phyloP scores from a whole-genome alignment of 345 rosid genomes.

The Linum tenue region DNA sequence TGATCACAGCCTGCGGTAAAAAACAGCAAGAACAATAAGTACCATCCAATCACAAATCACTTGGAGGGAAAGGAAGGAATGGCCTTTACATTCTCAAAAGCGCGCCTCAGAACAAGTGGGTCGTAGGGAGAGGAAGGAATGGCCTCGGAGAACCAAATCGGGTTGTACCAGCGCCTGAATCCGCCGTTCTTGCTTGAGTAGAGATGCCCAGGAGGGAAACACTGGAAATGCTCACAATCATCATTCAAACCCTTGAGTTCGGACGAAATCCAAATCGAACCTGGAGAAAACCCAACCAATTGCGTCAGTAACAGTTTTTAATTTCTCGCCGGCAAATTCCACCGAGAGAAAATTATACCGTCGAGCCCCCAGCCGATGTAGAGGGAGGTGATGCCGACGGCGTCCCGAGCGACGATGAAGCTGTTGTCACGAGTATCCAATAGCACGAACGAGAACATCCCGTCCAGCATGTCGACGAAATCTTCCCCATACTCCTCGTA shows the following conservation, averaged over 20 bases:
- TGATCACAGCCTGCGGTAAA: conserved; percentile 66
- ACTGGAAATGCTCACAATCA: conserved; percentile 79
- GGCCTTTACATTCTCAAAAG: conserved; percentile 60
- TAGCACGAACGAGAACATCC: conserved; percentile 89
- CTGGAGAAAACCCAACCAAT: conserved; percentile 18
- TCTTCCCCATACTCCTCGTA: conserved; percentile 85
- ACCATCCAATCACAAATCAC: background rate
- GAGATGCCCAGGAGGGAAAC: conserved; percentile 85
- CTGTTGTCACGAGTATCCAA: conserved; percentile 71
- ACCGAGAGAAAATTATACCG: conserved; percentile 25
- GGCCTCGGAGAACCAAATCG: conserved; percentile 67
- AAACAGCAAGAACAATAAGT: background rate
- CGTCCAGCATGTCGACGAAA: conserved; percentile 84
- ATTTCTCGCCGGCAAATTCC: background rate
- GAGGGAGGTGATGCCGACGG: conserved; percentile 87
- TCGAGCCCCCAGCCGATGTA: conserved; percentile 94
- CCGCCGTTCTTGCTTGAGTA: conserved; percentile 79
- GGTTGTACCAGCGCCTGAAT: conserved; percentile 75
- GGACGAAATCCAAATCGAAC: conserved; percentile 80
- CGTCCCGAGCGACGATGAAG: conserved; percentile 86
- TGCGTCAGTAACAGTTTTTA: no score
- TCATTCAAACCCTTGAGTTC: conserved; percentile 81
- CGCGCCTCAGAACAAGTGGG: conserved; percentile 53
- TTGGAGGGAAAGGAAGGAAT: background rate
- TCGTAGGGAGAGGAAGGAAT: conserved; percentile 70